Conservation (phyloP, 83 land plant species). For the Diphasiastrum complanatum region DNA sequence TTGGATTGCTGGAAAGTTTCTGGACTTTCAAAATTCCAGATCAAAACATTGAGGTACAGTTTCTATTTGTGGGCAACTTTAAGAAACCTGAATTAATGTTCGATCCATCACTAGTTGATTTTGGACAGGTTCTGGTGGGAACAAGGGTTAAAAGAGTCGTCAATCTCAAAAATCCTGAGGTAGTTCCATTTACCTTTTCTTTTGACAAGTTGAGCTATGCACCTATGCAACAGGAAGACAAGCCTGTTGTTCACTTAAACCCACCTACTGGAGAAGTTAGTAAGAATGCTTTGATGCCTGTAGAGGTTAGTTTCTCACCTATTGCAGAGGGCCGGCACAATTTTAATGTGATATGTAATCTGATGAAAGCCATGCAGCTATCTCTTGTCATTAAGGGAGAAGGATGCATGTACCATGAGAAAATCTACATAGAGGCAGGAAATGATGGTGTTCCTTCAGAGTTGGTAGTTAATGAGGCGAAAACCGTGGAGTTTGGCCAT, state of each 20-base stretch:
- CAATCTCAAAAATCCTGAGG: conserved; percentile 23
- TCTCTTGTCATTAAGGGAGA: conserved; percentile 25
- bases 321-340: conserved; percentile 23
- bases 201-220: conserved; percentile 24
- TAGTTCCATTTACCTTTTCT: conserved; percentile 18
- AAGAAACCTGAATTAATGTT: conserved; percentile 21
- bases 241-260: conserved; percentile 17
- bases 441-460: conserved; percentile 17
- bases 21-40: conserved; percentile 33
- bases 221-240: conserved; percentile 12
- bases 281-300: conserved; percentile 16
- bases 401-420: conserved; percentile 28
- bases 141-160: conserved; percentile 6
- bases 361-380: conserved; percentile 20
- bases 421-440: conserved; percentile 22
- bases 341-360: conserved; percentile 24
- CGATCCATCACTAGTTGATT: conserved; percentile 13
- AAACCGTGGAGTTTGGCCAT: conserved; percentile 11
- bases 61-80: conserved; percentile 33
- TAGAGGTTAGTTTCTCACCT: conserved; percentile 24
- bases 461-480: conserved; percentile 11
- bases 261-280: conserved; percentile 21
- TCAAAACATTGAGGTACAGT: conserved; percentile 19
- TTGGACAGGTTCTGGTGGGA: conserved; percentile 33
- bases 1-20: conserved; percentile 25